Percentiles rank a stretch among this genome's conserved stretches.
Conservation (phyloP, 495 filamentous ascomycete genomes). For the Letharia columbiana region DNA sequence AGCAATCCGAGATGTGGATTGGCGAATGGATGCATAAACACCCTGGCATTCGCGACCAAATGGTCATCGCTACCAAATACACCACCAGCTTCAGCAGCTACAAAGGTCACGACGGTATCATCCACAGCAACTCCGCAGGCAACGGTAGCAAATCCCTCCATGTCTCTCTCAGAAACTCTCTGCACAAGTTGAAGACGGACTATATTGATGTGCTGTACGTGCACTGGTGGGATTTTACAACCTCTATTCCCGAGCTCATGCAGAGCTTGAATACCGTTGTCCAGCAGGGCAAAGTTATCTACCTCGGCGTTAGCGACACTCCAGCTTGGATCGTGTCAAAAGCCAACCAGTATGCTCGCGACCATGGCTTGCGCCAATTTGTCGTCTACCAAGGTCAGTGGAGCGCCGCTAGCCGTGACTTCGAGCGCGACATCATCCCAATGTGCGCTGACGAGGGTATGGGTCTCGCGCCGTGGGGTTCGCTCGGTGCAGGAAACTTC, state of each 20-base stretch:
- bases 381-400: conserved; percentile 60
- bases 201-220: conserved; percentile 53
- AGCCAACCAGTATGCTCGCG: conserved; percentile 59
- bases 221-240: conserved; percentile 53
- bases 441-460: conserved; percentile 62
- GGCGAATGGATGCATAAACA: conserved; percentile 65
- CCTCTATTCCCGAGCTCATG: conserved; percentile 62
- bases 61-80: conserved; percentile 69
- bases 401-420: conserved; percentile 52
- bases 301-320: conserved; percentile 60
- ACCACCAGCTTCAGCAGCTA: conserved; percentile 36
- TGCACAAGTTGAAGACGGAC: conserved; percentile 53
- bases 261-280: conserved; percentile 55
- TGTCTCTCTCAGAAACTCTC: conserved; percentile 41
- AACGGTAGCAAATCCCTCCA: conserved; percentile 53
- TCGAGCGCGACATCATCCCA: conserved; percentile 62
- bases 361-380: conserved; percentile 56
- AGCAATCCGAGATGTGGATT: conserved; percentile 62
- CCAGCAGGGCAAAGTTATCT: conserved; percentile 54
- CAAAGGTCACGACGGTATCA: conserved; percentile 33
- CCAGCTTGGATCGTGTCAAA: conserved; percentile 64
- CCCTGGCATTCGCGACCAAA: conserved; percentile 43
- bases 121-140: conserved; percentile 50
- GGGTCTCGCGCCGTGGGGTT: conserved; percentile 56
- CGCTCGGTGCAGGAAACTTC: conserved; percentile 56